Conservation (phyloP, 2,329 filamentous ascomycete genomes). For the Setomelanomma holmii region DNA sequence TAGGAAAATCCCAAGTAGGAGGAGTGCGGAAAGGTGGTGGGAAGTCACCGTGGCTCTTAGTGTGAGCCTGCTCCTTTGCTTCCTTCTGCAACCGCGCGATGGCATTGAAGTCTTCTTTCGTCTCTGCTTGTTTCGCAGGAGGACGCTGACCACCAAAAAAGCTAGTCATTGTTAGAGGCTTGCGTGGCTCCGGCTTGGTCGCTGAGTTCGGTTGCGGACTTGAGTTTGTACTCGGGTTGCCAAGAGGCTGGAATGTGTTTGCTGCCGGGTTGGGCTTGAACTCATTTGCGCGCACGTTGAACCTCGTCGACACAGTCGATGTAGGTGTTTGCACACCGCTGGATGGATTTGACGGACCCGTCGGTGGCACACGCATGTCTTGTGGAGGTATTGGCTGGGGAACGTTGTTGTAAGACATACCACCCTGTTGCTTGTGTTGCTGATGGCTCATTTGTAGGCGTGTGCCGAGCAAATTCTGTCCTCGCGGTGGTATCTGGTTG, state of each 20-base stretch:
- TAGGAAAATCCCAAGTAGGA: conserved; percentile 80
- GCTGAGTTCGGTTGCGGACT: conserved; percentile 69
- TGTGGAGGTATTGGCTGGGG: conserved; percentile 64
- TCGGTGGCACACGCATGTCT: conserved; percentile 75
- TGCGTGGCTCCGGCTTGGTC: conserved; percentile 39
- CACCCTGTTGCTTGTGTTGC: conserved; percentile 57
- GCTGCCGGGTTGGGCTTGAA: conserved; percentile 88
- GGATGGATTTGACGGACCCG: conserved; percentile 68
- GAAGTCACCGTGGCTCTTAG: conserved; percentile 71
- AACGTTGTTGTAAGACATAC: conserved; percentile 55
- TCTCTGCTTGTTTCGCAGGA: conserved; percentile 58
- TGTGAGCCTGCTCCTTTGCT: conserved; percentile 55
- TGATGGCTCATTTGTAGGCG: conserved; percentile 61
- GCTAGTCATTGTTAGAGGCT: conserved; percentile 47
- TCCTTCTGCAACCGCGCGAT: conserved; percentile 76
- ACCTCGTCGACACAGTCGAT: conserved; percentile 60
- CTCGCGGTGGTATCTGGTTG: conserved; percentile 48
- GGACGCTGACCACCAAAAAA: conserved; percentile 76
- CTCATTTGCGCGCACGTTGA: conserved; percentile 72
- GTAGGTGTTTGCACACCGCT: conserved; percentile 59
- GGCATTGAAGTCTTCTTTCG: conserved; percentile 66
- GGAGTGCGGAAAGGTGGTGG: conserved; percentile 82
- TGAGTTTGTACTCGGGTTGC: conserved; percentile 67
- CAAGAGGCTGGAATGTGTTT: conserved; percentile 77
- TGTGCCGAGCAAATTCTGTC: conserved; percentile 56